A percentile compares a stretch with the other conserved stretches of the same genome.
These are phyloP conservation scores for Canavalia gladiata DNA, from an alignment of 306 rosid genomes.

Conservation along the genomic window DNA sequence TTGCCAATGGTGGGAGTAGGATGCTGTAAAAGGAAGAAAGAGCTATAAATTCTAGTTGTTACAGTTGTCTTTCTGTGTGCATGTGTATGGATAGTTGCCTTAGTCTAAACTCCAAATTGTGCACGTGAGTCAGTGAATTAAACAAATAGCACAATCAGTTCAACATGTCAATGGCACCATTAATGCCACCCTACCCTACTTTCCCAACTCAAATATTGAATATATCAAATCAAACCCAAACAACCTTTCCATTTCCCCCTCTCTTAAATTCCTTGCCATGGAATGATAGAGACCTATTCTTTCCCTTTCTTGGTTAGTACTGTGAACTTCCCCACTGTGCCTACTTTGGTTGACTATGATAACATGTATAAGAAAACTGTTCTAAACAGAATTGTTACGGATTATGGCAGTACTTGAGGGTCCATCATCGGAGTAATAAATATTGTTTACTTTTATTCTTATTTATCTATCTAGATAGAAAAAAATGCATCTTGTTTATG, in stretches of 20 bases:
- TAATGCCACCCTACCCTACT: slow-evolving; percentile 17
- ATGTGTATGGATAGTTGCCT: slow-evolving; percentile 29
- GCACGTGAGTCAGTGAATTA: slow-evolving; percentile 30
- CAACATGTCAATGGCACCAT: slow-evolving; percentile 24
- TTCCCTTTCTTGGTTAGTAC: not conserved
- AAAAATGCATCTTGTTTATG: no score
- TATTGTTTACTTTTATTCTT: not conserved
- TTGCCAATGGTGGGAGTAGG: not conserved
- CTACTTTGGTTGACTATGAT: slow-evolving; percentile 16
- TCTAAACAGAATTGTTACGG: not conserved
- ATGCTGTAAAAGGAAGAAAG: not conserved
- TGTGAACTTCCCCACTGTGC: slow-evolving; percentile 2
- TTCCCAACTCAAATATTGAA: slow-evolving; percentile 17
- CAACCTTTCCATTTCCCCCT: slow-evolving; percentile 9
- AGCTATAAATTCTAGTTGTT: slow-evolving; percentile 32
- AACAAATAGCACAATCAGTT: slow-evolving; percentile 20
- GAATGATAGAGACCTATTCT: slow-evolving; percentile 19
- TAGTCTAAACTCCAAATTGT: slow-evolving; percentile 27
- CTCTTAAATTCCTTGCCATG: slow-evolving; percentile 5
- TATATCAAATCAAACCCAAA: slow-evolving; percentile 27
- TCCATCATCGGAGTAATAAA: slow-evolving; percentile 14
- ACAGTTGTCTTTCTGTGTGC: slow-evolving; percentile 33
- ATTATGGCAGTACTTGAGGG: not conserved
- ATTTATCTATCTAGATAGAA: no score
- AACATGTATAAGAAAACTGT: not conserved